Conservation (phyloP, 805 yeast genomes). For the Teunomyces cretensis region DNA sequence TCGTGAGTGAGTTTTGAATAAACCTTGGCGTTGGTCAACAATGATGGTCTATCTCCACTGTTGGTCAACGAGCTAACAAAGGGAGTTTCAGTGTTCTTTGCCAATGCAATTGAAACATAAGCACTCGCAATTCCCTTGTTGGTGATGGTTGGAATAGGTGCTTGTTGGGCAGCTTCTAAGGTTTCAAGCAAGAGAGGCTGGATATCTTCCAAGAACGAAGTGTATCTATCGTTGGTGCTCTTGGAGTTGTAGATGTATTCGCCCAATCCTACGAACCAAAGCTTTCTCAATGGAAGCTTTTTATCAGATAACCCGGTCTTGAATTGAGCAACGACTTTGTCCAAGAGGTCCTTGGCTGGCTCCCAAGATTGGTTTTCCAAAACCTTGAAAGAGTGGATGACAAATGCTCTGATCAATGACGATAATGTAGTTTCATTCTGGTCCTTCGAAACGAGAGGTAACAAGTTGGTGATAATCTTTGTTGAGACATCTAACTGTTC, state of each 20-base stretch:
- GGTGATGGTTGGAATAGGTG: conserved; percentile 55
- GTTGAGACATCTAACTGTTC: conserved; percentile 25
- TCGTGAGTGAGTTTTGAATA: conserved; percentile 47
- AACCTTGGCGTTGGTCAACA: conserved; percentile 47
- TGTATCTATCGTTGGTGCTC: not conserved
- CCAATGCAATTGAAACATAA: conserved; percentile 44
- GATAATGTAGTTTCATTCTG: conserved; percentile 66
- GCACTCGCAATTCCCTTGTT: conserved; percentile 54
- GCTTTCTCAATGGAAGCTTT: conserved; percentile 58
- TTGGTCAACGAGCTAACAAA: conserved; percentile 33
- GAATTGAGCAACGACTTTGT: conserved; percentile 31
- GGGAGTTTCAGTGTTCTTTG: conserved; percentile 5
- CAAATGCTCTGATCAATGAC: conserved; percentile 49
- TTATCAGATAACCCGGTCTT: conserved; percentile 65
- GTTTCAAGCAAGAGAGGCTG: conserved; percentile 25
- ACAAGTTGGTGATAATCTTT: conserved; percentile 43
- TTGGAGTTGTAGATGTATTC: conserved; percentile 10
- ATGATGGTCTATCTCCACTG: conserved; percentile 46
- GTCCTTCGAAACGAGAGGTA: conserved; percentile 66
- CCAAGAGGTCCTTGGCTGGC: conserved; percentile 6
- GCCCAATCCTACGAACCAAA: conserved; percentile 65
- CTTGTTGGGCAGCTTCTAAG: conserved; percentile 42
- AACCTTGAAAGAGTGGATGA: conserved; percentile 39
- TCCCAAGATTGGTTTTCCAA: conserved; percentile 9
- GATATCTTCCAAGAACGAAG: conserved; percentile 12